Conservation (phyloP, 805 yeast genomes). For the Zygosaccharomyces siamensis region DNA sequence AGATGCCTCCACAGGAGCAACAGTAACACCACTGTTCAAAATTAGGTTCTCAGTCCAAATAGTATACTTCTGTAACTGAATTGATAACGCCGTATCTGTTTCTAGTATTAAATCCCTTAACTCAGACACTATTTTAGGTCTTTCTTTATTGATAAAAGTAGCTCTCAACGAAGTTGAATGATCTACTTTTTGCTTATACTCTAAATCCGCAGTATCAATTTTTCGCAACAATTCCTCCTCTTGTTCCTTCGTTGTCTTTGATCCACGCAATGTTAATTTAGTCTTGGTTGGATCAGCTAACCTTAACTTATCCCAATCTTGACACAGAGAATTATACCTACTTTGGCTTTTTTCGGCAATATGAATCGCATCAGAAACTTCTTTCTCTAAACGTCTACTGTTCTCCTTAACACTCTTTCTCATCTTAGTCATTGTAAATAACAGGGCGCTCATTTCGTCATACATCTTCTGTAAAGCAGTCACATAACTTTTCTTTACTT, state of each 20-base stretch:
- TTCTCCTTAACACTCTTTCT: slow-evolving; percentile 80
- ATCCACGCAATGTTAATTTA: slow-evolving; percentile 72
- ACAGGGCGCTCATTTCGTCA: slow-evolving; percentile 72
- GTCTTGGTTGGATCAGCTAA: slow-evolving; percentile 80
- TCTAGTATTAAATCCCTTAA: slow-evolving; percentile 77
- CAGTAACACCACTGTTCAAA: slow-evolving; percentile 77
- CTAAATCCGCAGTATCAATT: slow-evolving; percentile 79
- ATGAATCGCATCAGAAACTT: slow-evolving; percentile 72
- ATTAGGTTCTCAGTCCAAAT: slow-evolving; percentile 80
- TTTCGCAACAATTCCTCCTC: slow-evolving; percentile 84
- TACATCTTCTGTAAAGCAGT: slow-evolving; percentile 78
- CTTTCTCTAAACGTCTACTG: slow-evolving; percentile 75
- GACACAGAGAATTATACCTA: slow-evolving; percentile 73
- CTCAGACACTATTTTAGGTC: slow-evolving; percentile 72
- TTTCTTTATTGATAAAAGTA: slow-evolving; percentile 62
- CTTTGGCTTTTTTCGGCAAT: slow-evolving; percentile 84
- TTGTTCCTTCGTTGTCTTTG: slow-evolving; percentile 72
- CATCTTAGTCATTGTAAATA: slow-evolving; percentile 61
- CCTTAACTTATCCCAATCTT: slow-evolving; percentile 78
- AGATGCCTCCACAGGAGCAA: slow-evolving; percentile 62
- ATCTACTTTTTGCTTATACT: slow-evolving; percentile 73
- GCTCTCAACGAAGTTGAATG: slow-evolving; percentile 68
- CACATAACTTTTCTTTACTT: slow-evolving; percentile 71
- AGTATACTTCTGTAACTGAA: slow-evolving; percentile 84
- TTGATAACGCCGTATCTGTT: slow-evolving; percentile 81